A percentile compares a stretch with the other conserved stretches of the same genome.
These are phyloP conservation scores for Neurospora pannonica DNA, from an alignment of 495 filamentous ascomycete genomes.

Conservation along the genomic window DNA sequence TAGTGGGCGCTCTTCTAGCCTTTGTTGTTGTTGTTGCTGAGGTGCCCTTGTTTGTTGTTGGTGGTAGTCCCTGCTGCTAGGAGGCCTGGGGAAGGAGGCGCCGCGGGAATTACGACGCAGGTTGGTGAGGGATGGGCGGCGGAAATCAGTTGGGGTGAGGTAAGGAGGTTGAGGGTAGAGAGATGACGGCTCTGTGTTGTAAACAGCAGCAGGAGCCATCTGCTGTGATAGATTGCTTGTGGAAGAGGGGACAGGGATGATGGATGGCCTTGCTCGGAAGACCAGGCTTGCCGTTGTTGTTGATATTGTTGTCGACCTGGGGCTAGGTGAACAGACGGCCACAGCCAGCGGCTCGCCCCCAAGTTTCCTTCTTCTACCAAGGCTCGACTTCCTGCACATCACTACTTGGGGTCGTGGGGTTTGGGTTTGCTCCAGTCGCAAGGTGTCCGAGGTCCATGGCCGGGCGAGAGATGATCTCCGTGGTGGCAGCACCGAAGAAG, in stretches of 20 bases:
- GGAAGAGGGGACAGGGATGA: neutral
- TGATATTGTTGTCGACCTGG: neutral
- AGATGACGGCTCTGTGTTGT: neutral
- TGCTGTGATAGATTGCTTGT: neutral
- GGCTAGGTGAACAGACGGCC: neutral
- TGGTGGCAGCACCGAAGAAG: neutral
- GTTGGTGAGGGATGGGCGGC: constrained; percentile 9
- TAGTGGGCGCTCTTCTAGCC: constrained; percentile 4
- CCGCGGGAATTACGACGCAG: constrained; percentile 10
- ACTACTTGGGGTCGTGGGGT: neutral
- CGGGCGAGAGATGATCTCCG: neutral
- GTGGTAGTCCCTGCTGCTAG: constrained; percentile 2
- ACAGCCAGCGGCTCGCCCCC: neutral
- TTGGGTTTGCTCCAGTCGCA: neutral
- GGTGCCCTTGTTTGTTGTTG: neutral
- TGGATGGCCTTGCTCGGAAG: neutral
- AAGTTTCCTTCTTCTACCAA: neutral
- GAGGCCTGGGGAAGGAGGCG: constrained; percentile 9
- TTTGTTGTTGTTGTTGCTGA: neutral
- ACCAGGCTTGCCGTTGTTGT: neutral
- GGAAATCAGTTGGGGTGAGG: neutral
- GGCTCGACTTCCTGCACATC: neutral
- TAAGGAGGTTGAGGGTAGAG: neutral
- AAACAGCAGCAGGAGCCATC: neutral
- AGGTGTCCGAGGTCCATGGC: neutral